Base-by-base conservation (phyloP, 2,329 filamentous ascomycete species). In the Tolypocladium guangdongense region DNA sequence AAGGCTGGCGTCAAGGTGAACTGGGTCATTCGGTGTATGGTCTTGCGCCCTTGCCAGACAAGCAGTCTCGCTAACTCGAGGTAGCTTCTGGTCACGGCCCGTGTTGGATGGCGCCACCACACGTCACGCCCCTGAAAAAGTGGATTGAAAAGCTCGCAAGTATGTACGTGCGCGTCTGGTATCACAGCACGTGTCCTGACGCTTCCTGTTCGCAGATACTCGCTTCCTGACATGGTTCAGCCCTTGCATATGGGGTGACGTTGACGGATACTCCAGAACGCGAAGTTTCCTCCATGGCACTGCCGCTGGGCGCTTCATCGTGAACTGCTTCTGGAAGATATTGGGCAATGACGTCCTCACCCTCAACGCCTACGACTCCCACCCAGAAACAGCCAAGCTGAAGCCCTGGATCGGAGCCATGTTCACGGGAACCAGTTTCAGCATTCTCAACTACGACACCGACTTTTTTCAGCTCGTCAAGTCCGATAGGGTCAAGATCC, bases 191-290 rank as follows among this genome's bases (percentile, higher is more conserved):
- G 30, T 7, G 30, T 33, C 5, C 2, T 47, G 43, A 47, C 80
- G 84, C 39, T 18, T 41, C 32, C 18, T 35, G n/a, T 46, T 4
- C 10, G n/a, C 51, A 74, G 72, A 76, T 35, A 85, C 80, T 0
- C 81, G 87, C 0, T 75, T 87, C 57, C 68, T 90, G 52, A 86
- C 82, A 2, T 90, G 84, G 82, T 82, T 91, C 66, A 84, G 80
- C 51, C 87, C 88, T 0, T 90, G 86, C 63, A 77, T 86, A 16
- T 91, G 85, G 83, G 84, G 83, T 5, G 72, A 75, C 2, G 78
- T 75, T 2, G 83, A 83, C 61, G 84, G 83, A 1, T 86, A 78
- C 58, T 70, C 74, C 14, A 69, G 68, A 12, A 70, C 80, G 2
- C 74, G 81, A 4, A 62, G 66, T 11, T 80, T 85, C 55, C 70